Base-by-base conservation (phyloP, 441 rosid genomes). In the Arabidopsis lyrata region DNA sequence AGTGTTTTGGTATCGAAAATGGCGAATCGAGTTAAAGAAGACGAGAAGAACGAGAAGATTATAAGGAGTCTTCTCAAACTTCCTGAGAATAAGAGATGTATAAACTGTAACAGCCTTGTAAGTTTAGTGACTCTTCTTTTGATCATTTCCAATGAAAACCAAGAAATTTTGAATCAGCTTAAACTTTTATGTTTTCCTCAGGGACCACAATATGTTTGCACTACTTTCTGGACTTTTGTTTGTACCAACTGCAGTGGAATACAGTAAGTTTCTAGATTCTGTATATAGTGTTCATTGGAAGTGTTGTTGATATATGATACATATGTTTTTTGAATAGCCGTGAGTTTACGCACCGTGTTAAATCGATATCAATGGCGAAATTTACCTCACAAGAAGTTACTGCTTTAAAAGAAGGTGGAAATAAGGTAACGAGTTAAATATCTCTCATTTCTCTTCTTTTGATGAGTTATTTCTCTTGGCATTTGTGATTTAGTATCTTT, bases 191-290 rank as follows among this genome's bases (percentile, higher is more conserved):
- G 8, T 31, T 64, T 44, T 18, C 8, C 0, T 42, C 48, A 95
- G 99, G 99, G 99, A 68, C 96, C 98, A 24, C 99, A 95, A 70
- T 95, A 95, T 86, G 99, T 93, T 70, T 95, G 98, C 87, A 88
- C 86, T 75, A 90, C 87, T 83, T 93, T 93, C 95, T 90, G 92
- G 93, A 93, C 97, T 50, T 93, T 95, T 64, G 86, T 95, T 69
- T 95, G 99, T 90, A 95, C 97, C 38, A 90, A 83, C 56, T 95
- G 99, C 78, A 85, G 99, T 82, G 99, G 99, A 75, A 88, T 95
- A 76, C 99, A 95, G 99, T 95, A 83, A 89, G 92, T 85, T 36
- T 48, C 52, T 47, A 15, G 52, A 15, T 45, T 45, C 47, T 42
- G 8, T 48, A 48, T 0, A 8, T 16, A 2, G 53, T 31, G 52